phyloP scores from a whole-genome alignment of 805 yeast genomes.

The Yarrowia sp. region DNA sequence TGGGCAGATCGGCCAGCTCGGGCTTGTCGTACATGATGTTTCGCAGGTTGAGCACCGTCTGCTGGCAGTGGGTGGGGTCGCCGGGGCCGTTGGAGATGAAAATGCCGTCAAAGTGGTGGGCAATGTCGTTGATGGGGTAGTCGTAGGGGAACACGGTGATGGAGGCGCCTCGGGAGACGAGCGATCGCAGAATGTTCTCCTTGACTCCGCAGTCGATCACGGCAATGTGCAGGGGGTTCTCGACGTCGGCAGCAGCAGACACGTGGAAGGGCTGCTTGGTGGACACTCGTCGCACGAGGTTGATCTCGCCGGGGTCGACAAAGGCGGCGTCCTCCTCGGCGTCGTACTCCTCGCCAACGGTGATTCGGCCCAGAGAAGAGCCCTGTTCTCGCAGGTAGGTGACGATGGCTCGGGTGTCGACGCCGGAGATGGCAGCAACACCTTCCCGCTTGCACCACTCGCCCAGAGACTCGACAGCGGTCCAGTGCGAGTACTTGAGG shows the following conservation, averaged over 20 bases:
- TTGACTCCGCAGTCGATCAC: slow-evolving; percentile 98
- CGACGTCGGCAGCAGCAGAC: slow-evolving; percentile 55
- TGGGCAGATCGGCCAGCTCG: slow-evolving; percentile 72
- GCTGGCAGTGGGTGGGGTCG: slow-evolving; percentile 89
- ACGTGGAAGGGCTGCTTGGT: slow-evolving; percentile 95
- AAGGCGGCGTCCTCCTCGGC: slow-evolving; percentile 91
- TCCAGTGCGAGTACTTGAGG: slow-evolving; percentile 97
- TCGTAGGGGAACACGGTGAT: slow-evolving; percentile 96
- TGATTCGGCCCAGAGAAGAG: slow-evolving; percentile 87
- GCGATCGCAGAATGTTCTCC: slow-evolving; percentile 93
- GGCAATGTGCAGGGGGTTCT: slow-evolving; percentile 78
- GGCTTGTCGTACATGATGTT: slow-evolving; percentile 59
- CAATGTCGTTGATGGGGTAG: slow-evolving; percentile 89
- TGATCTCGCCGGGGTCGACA: slow-evolving; percentile 86
- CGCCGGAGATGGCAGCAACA: slow-evolving; percentile 95
- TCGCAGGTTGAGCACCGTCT: slow-evolving; percentile 76
- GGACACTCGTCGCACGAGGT: slow-evolving; percentile 90
- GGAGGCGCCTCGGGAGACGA: slow-evolving; percentile 94
- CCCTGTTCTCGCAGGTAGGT: slow-evolving; percentile 95
- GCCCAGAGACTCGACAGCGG: slow-evolving; percentile 94
- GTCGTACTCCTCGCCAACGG: slow-evolving; percentile 89
- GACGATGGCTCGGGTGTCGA: slow-evolving; percentile 95
- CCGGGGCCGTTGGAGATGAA: slow-evolving; percentile 98
- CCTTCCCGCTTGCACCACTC: slow-evolving; percentile 98
- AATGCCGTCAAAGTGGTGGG: slow-evolving; percentile 91